Evolutionary conservation across 2,329 filamentous ascomycete genomes (phyloP), one percentile per base, ranked within the genome.

Genomic region (Lachnellula subtilissima): DNA sequence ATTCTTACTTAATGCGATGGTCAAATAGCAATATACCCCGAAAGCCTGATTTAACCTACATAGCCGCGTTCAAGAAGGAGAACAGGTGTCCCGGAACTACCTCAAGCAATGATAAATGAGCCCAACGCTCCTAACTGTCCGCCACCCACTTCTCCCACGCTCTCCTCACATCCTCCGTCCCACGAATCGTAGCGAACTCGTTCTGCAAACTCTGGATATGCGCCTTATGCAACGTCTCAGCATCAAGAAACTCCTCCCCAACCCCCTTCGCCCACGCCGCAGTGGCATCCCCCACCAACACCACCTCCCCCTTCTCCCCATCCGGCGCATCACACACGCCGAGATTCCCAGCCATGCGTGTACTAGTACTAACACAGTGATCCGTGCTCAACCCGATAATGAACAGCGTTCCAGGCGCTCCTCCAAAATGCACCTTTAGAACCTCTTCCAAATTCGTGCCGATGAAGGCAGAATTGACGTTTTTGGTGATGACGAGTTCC

Each of bases 341-440:
- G 43, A 79, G 53, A 57, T 79, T 78, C 17, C 67, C 72, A 1
- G 76, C 76, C 75, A 78, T 77, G 7, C 77, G 72, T 23, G 73
- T 71, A 2, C 74, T 75, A 4, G 76, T 79, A 55, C 73, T 76
- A 14, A 79, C 75, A 52, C 76, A 79, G 58, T 79, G 76, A 63
- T 78, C 77, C 37, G 76, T 78, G 3, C 74, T 76, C 54, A 79
- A 56, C 0, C 76, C 77, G 2, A 66, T 67, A 28, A 78, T 62
- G 48, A 54, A 64, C 39, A 66, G 22, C 5, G 37, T 59, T 3
- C 58, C 55, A 12, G 45, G 28, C 4, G 42, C n/a, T 15, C 40
- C 43, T 4, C 5, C 37, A 36, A 57, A 54, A 32, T 67, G 66
- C 2, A 59, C 57, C 5, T 70, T 66, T 22, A 79, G 59, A 32